Base-by-base conservation (phyloP, 176 grass and related monocot species). In the Eleusine indica region DNA sequence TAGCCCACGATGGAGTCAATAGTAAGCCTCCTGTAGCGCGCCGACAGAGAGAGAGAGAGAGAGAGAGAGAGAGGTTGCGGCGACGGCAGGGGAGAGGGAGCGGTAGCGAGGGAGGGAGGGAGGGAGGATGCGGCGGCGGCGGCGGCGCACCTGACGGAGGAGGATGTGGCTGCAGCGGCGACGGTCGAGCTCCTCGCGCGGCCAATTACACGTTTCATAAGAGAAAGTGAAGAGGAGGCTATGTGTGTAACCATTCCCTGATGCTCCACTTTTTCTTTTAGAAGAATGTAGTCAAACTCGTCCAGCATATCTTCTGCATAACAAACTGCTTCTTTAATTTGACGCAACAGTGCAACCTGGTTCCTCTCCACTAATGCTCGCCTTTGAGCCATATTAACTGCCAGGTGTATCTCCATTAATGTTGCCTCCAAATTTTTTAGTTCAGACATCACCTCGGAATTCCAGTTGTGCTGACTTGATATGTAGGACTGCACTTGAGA, bases 291-390 rank as follows among this genome's bases (percentile, higher is more conserved):
- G 38, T 86, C 86, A 40, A 89, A 86, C 48, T 89, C 74, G 63
- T 92, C 86, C 16, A 92, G 52, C 13, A 89, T 3, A 58, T 92
- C 79, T 70, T 89, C 90, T 22, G 83, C 86, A 69, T 89, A 75
- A 48, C 58, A 92, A 4, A 83, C 51, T 28, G 90, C 67, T 14
- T 89, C 79, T 49, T 86, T 89, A 74, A 92, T 83, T 86, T 64
- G 58, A 1, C 70, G 68, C 46, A 89, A 11, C 13, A 86, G 65
- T 8, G 8, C 15, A 9, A 72, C 62, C 61, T 85, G 86, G 75
- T 58, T 89, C 9, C 3, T 62, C 11, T 82, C 81, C 4, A 28
- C 43, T 76, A 80, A 62, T 28, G 28, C 13, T 42, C 44, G 72
- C 39, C 63, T 82, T 70, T 91, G 86, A 2, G 83, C 82, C 25